A percentile compares a stretch with the other conserved stretches of the same genome.
Conservation (phyloP, 805 yeast species). For the Pichia cephalocereana region DNA sequence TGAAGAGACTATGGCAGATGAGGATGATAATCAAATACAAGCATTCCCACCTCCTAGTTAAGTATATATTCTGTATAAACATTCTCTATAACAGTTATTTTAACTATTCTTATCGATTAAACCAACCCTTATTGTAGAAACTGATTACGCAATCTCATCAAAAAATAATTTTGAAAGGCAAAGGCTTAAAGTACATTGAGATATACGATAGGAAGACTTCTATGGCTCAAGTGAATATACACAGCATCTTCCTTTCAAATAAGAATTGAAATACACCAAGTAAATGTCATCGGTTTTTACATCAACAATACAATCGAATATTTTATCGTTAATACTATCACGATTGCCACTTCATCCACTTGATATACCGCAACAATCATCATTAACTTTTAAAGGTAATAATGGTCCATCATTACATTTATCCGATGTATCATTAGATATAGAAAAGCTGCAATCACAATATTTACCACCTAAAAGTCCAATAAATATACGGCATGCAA, state of each 20-base stretch:
- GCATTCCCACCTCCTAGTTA: neutral
- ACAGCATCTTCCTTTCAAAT: neutral
- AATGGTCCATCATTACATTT: slow-evolving; percentile 7
- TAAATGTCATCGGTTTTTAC: slow-evolving; percentile 10
- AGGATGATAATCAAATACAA: slow-evolving; percentile 16
- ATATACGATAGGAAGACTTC: too few relatives aligned
- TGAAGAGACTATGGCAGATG: slow-evolving; percentile 55
- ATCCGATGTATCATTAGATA: slow-evolving; percentile 9
- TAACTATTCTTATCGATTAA: neutral
- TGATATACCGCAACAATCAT: slow-evolving; percentile 7
- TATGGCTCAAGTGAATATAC: too few relatives aligned
- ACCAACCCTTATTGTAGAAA: too few relatives aligned
- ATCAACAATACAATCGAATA: slow-evolving; percentile 8
- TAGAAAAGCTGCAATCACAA: slow-evolving; percentile 8
- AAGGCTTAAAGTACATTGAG: neutral
- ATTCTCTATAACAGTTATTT: too few relatives aligned
- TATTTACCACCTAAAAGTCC: slow-evolving; percentile 8
- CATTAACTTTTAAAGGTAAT: slow-evolving; percentile 5
- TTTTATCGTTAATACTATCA: slow-evolving; percentile 8
- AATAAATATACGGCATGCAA: slow-evolving; percentile 8
- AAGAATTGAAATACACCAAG: too few relatives aligned
- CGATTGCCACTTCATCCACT: slow-evolving; percentile 10
- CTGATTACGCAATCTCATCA: too few relatives aligned
- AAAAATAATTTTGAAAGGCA: neutral
- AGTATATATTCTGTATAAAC: neutral